These are phyloP conservation scores for Fragaria vesca DNA, from an alignment of 306 rosid genomes.

Conservation along the genomic window DNA sequence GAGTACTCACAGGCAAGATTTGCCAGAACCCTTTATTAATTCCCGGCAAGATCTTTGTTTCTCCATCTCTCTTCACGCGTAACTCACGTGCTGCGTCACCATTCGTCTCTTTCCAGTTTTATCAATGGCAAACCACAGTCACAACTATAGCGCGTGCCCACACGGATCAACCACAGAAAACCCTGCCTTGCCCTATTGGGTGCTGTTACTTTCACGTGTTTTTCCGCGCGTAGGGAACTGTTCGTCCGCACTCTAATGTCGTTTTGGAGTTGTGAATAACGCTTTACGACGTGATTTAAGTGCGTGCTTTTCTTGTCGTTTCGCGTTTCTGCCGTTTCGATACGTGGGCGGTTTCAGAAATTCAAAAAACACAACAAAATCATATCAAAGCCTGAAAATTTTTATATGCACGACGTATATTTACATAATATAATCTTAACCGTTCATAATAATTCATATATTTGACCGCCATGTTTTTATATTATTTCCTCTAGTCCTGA, in stretches of 20 bases:
- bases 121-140: neutral
- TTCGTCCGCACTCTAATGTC: neutral
- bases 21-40: neutral
- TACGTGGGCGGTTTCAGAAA: neutral
- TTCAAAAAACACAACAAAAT: neutral
- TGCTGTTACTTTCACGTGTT: neutral
- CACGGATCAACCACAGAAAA: too few species aligned
- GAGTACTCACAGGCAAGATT: neutral
- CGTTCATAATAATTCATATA: too few species aligned
- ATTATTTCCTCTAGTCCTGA: too few species aligned
- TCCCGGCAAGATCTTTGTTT: conserved; percentile 22
- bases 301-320: conserved; percentile 12
- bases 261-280: conserved; percentile 17
- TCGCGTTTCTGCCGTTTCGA: neutral
- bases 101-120: neutral
- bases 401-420: too few species aligned
- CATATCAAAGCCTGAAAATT: neutral
- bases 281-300: conserved; percentile 17
- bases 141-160: neutral
- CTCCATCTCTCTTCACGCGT: conserved; percentile 29
- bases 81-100: conserved; percentile 25
- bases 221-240: neutral
- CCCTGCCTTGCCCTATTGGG: neutral
- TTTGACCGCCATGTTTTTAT: too few species aligned
- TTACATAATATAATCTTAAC: too few species aligned